Base-by-base conservation (phyloP, 352 stramenopile genomes). In the Phytophthora colocasiae region DNA sequence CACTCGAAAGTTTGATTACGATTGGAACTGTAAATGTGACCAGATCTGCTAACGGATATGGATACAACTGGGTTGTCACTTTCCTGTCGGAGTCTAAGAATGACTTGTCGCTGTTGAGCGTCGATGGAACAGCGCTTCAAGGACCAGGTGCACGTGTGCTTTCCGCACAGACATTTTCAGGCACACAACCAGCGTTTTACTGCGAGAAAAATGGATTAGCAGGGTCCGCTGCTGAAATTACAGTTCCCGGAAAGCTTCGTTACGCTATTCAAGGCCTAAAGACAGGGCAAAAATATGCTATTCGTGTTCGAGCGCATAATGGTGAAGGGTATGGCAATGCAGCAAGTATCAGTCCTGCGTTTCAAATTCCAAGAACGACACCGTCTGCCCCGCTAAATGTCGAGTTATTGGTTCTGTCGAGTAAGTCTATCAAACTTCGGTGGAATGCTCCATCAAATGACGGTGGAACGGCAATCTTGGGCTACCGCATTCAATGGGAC, bases 51-150 rank as follows among this genome's bases (percentile, higher is more conserved):
- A 99, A 99, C 63, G 97, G 96, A 24, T 98, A 97, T 71, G 97
- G 97, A 0, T 97, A 92, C 75, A 98, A 98, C 57, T 99, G 96
- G 90, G 66, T 97, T 43, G 82, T 99, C 27, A 98, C 88, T 9
- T 99, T 99, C 71, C 15, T 97, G 10, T 91, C 77, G n/a, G 90
- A 97, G 17, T 66, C 96, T 19, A 91, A 83, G 27, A 77, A 76
- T 46, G 81, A 97, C 22, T 70, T 97, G 9, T 82, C 79, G 6
- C 57, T 97, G 3, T 75, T 99, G 14, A 87, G 69, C 17, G 83
- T 98, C 0, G 92, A 98, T 57, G 92, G 92, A 50, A 96, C 90
- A 0, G 78, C 91, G 55, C 81, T 99, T 0, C 97, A 96, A 59
- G 96, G 97, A 6, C 90, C 95, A 6, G 93, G 86, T 45, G 94